phyloP scores from a whole-genome alignment of 2,329 filamentous ascomycete genomes.

The Ramichloridium luteum region DNA sequence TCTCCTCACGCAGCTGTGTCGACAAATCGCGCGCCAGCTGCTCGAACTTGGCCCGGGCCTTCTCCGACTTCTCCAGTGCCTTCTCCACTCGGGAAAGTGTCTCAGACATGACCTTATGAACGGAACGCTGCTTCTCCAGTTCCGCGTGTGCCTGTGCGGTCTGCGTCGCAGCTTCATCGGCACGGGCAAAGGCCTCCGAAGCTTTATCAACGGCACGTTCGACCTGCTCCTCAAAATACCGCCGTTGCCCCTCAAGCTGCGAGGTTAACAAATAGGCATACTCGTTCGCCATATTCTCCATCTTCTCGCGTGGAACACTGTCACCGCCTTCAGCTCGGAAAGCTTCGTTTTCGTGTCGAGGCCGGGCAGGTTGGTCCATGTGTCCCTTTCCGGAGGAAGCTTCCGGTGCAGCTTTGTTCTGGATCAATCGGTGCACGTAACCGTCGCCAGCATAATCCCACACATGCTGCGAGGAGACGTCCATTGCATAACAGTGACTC shows the following conservation, averaged over 20 bases:
- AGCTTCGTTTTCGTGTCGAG: constrained; percentile 26
- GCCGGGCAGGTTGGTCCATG: constrained; percentile 62
- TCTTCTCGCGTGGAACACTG: constrained; percentile 58
- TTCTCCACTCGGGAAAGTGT: constrained; percentile 59
- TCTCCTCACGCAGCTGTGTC: constrained; percentile 73
- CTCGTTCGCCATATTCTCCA: constrained; percentile 74
- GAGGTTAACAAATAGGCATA: constrained; percentile 89
- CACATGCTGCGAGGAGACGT: constrained; percentile 84
- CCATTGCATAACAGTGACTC: constrained; percentile 81
- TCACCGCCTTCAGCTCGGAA: constrained; percentile 41
- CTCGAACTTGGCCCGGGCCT: constrained; percentile 58
- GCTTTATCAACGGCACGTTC: constrained; percentile 85
- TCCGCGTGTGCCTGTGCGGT: constrained; percentile 40
- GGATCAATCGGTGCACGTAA: constrained; percentile 91
- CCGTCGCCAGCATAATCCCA: constrained; percentile 96
- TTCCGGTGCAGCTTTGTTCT: constrained; percentile 74
- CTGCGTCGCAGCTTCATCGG: constrained; percentile 45
- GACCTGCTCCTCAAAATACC: constrained; percentile 89
- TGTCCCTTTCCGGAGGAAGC: constrained; percentile 30
- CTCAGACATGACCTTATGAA: constrained; percentile 40
- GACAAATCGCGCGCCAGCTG: constrained; percentile 64
- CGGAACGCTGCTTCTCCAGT: constrained; percentile 40
- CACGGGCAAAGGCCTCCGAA: constrained; percentile 54
- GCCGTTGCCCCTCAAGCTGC: constrained; percentile 81
- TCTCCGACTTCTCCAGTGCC: constrained; percentile 56